Conservation (phyloP, 2,329 filamentous ascomycete species). For the Paecilomyces dactylethromorphus region DNA sequence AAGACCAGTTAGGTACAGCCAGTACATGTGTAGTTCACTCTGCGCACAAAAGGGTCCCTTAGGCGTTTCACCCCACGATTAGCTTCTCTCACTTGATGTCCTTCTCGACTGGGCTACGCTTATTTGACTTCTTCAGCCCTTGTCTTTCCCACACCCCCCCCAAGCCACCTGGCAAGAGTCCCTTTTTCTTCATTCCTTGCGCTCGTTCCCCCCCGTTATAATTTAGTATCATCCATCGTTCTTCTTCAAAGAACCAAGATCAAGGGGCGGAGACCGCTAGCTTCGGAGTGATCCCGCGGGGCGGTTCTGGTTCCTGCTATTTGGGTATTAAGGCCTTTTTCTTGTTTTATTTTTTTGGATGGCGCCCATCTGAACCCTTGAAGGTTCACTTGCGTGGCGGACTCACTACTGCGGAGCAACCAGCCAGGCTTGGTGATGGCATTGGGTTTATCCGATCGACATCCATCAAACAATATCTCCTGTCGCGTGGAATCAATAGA, state of each 20-base stretch:
- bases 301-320: not conserved
- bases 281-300: not conserved
- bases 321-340: not conserved
- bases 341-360: not conserved
- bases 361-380: not conserved
- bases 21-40: constrained; percentile 3
- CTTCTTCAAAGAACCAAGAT: not conserved
- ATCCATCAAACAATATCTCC: not conserved
- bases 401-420: not conserved
- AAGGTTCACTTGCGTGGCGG: not conserved
- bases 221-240: not conserved
- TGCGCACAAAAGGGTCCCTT: constrained; percentile 11
- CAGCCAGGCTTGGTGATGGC: not conserved
- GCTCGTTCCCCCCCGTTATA: not conserved
- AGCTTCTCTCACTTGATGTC: constrained; percentile 1
- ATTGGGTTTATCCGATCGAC: not conserved
- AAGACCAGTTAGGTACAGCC: not conserved
- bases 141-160: not conserved
- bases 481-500: not conserved
- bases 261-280: not conserved
- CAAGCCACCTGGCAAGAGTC: not conserved
- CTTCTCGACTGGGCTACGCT: not conserved
- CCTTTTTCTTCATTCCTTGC: not conserved
- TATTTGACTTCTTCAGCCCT: constrained; percentile 1
- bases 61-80: constrained; percentile 32